phyloP scores from a whole-genome alignment of 2,329 filamentous ascomycete species.

The Penicillium carneum region DNA sequence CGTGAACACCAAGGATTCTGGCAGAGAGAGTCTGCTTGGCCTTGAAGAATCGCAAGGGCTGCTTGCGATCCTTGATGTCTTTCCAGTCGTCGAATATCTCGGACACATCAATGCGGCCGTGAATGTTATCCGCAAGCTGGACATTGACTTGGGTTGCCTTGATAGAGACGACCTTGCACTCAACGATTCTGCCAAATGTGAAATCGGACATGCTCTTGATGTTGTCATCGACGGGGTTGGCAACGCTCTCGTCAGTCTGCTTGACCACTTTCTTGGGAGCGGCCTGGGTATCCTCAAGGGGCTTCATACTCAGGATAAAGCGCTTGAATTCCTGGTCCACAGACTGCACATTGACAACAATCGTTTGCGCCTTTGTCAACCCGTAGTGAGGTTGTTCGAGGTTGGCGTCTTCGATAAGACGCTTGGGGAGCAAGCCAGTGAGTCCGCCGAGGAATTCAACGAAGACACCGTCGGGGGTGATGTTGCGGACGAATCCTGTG shows the following conservation, averaged over 20 bases:
- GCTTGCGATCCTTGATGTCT: constrained; percentile 81
- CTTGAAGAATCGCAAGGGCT: constrained; percentile 77
- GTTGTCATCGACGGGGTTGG: constrained; percentile 70
- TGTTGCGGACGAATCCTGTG: constrained; percentile 83
- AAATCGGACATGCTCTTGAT: constrained; percentile 75
- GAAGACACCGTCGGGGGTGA: constrained; percentile 81
- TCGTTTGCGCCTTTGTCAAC: constrained; percentile 75
- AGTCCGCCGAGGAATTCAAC: constrained; percentile 84
- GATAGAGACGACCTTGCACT: constrained; percentile 80
- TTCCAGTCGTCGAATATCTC: constrained; percentile 89
- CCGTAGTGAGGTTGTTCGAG: constrained; percentile 76
- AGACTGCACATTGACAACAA: constrained; percentile 74
- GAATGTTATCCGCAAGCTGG: constrained; percentile 81
- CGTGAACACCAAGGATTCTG: constrained; percentile 83
- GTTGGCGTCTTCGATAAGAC: constrained; percentile 75
- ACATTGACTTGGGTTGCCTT: constrained; percentile 95
- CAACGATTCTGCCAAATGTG: constrained; percentile 73
- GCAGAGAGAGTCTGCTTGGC: constrained; percentile 75
- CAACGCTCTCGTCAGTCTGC: constrained; percentile 47
- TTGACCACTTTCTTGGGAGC: constrained; percentile 51
- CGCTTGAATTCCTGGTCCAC: constrained; percentile 74
- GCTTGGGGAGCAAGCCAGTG: constrained; percentile 80
- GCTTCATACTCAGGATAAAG: constrained; percentile 70
- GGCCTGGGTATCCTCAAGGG: constrained; percentile 59
- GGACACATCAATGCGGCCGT: constrained; percentile 91